Base-by-base conservation (phyloP, 805 yeast species). In the Lachancea sp. region DNA sequence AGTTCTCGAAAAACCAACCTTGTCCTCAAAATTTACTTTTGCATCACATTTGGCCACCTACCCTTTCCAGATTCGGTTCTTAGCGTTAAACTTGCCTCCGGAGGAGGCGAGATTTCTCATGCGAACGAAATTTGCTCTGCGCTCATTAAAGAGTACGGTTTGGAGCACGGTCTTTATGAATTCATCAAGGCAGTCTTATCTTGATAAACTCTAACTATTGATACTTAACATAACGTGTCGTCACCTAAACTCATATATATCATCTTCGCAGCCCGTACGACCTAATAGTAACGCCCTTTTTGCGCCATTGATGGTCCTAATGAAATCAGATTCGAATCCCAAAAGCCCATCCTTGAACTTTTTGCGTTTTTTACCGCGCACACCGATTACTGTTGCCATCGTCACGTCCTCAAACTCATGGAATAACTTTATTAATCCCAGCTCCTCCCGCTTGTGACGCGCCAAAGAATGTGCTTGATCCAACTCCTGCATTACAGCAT, bases 291-390 rank as follows among this genome's bases (percentile, higher is more conserved):
- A 25, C 37, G 45, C 38, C 12, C 38, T 46, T 45, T 58, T 58
- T 7, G 57, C 49, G 6, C 50, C 50, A 15, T 46, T 49, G 32
- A 58, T 48, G 26, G 43, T 49, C 21, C 48, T 45, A 18, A 57
- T 29, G 40, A 46, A 41, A 40, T 60, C 65, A 3, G 65, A 61
- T 43, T 62, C 65, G 41, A 56, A 59, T 3, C 64, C 65, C 12
- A 60, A 39, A 13, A 59, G 43, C 4, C 51, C 50, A 34, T 62
- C 65, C 16, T 46, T 51, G 45, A 49, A 60, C 47, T 52, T 59
- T 51, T 54, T 58, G 24, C 64, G 50, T 41, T 59, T 62, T 44
- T 61, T 60, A 30, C 65, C 64, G 29, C 65, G 56, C 18, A 60
- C 54, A n/a, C 67, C 67, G 17, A 60, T 51, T 3, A 59, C 57